Percentiles rank a stretch among this genome's conserved stretches.
These are phyloP conservation scores for Amanita molliuscula DNA, from an alignment of 768 basidiomycete species.

Conservation along the genomic window DNA sequence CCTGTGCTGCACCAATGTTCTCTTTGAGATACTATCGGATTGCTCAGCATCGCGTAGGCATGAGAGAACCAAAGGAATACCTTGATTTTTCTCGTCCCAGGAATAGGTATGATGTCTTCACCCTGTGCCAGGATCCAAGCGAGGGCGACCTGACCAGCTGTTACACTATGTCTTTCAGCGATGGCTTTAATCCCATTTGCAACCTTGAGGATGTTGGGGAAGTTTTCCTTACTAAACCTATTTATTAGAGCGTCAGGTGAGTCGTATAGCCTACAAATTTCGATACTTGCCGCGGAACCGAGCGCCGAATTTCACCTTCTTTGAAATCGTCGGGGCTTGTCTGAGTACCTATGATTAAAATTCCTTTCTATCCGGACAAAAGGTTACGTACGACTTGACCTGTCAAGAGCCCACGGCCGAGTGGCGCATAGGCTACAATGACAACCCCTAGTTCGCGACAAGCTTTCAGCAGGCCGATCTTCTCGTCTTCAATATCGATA, in stretches of 20 bases:
- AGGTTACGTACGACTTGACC: too few species aligned
- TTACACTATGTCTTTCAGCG: conserved; percentile 28
- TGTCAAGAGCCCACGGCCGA: too few species aligned
- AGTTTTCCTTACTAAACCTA: conserved; percentile 30
- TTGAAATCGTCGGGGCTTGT: conserved; percentile 28
- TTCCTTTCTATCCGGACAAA: too few species aligned
- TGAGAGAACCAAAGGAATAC: conserved; percentile 8
- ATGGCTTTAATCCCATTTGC: conserved; percentile 26
- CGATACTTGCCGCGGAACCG: conserved; percentile 20
- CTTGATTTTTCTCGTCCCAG: conserved; percentile 33
- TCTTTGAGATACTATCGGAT: too few species aligned
- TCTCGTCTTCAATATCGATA: too few species aligned
- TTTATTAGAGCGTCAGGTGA: background rate
- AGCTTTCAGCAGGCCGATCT: too few species aligned
- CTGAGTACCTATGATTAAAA: conserved; percentile 6
- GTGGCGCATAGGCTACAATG: too few species aligned
- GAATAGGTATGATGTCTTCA: conserved; percentile 35
- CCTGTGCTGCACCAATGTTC: conserved; percentile 20
- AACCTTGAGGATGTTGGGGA: conserved; percentile 33
- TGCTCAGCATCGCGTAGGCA: background rate
- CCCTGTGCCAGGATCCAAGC: conserved; percentile 42
- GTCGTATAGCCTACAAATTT: too few species aligned
- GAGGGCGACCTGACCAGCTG: conserved; percentile 35
- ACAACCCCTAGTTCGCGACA: too few species aligned
- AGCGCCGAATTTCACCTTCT: conserved; percentile 27